Evolutionary conservation across 306 rosid genomes (phyloP), one percentile per base, ranked within the genome.

Genomic region (Cyclanthera cordifolia): DNA sequence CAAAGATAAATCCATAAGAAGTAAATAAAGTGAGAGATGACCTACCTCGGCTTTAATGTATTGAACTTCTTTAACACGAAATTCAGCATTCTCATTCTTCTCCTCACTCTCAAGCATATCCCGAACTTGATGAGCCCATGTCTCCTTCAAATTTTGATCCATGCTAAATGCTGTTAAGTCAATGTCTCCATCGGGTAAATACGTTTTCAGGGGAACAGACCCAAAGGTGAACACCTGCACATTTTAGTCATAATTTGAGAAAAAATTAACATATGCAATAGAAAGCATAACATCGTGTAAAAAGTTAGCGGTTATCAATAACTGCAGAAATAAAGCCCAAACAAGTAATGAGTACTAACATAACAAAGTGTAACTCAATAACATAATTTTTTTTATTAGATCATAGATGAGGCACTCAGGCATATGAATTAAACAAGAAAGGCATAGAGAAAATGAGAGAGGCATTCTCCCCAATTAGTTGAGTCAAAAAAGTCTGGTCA

Each of bases 161-260:
- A 83, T 56, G 81, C 96, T 79, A 75, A 93, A 90, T 75, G 96
- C 88, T 8, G 99, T 86, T 54, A 93, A 84, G 86, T 93, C 99
- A 79, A 93, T 93, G 78, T 93, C 99, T 70, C 99, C 99, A 86
- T 93, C 99, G 71, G 99, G 99, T 83, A 93, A 81, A 83, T 93
- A 93, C 10, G 99, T 93, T 83, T 93, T 93, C 37, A 93, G 88
- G 73, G 99, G 99, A 5, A 93, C 99, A 8, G 99, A 93, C 70
- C 99, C 99, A 90, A 93, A 93, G 46, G 95, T 87, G 79, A 90
- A 83, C 67, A 87, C 99, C 96, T 93, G 94, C 60, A 68, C 20
- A 60, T 53, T 76, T 66, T 66, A 41, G 46, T 65, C 76, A 69
- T 19, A 76, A 54, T 67, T 43, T 49, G 46, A 65, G 61, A 11